Conservation (phyloP, 768 basidiomycete genomes). For the Sarcomyxa edulis region DNA sequence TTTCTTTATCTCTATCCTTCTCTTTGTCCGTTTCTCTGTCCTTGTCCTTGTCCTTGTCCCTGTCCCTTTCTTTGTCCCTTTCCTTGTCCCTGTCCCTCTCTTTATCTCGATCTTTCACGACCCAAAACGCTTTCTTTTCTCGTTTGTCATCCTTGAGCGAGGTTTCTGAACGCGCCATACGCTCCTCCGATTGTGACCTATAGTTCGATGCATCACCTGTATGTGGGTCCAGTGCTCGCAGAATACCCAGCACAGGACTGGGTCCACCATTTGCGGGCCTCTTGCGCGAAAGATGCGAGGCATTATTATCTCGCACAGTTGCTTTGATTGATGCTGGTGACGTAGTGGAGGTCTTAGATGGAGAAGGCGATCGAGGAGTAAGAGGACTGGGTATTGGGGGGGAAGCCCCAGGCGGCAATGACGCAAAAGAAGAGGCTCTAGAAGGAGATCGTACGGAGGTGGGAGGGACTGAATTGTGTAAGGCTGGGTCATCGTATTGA, state of each 20-base stretch:
- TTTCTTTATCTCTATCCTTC: slow-evolving; percentile 22
- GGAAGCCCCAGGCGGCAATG: slow-evolving; percentile 38
- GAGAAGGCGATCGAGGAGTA: slow-evolving; percentile 39
- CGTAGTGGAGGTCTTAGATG: slow-evolving; percentile 30
- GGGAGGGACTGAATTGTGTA: slow-evolving; percentile 13
- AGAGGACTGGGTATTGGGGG: slow-evolving; percentile 32
- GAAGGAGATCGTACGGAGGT: slow-evolving; percentile 29
- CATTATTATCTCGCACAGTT: not conserved
- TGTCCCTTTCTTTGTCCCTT: slow-evolving; percentile 28
- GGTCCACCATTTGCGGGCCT: slow-evolving; percentile 18
- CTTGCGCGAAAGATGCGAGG: slow-evolving; percentile 11
- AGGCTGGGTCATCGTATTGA: slow-evolving; percentile 6
- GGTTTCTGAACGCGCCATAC: slow-evolving; percentile 23
- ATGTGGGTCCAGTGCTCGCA: slow-evolving; percentile 59
- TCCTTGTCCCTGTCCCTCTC: slow-evolving; percentile 32
- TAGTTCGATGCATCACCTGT: slow-evolving; percentile 22
- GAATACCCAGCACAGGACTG: slow-evolving; percentile 51
- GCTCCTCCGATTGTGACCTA: slow-evolving; percentile 27
- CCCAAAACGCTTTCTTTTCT: slow-evolving; percentile 57
- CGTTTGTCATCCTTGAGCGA: slow-evolving; percentile 34
- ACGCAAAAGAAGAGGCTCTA: slow-evolving; percentile 47
- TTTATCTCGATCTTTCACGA: slow-evolving; percentile 26
- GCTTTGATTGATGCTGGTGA: not conserved
- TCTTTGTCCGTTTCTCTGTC: slow-evolving; percentile 10
- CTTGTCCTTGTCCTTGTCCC: slow-evolving; percentile 20